Evolutionary conservation across 2,329 filamentous ascomycete species (phyloP).

Genomic region (Epichloe bromicola): DNA sequence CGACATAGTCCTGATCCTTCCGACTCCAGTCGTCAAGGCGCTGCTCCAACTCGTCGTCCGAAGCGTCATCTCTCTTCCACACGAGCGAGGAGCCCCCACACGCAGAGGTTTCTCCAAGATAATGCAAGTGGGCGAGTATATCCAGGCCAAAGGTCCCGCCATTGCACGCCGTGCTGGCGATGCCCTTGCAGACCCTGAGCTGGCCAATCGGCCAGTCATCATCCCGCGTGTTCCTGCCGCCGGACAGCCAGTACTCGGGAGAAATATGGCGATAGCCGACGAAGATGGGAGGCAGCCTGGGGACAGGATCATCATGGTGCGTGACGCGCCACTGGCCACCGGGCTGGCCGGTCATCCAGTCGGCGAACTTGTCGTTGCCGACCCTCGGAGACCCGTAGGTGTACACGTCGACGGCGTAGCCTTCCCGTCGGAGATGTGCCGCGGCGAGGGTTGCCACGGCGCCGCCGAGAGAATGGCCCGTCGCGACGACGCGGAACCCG

Average conservation of each 20-base stretch:
- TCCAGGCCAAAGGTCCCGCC: conserved; percentile 33
- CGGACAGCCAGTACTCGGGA: conserved; percentile 54
- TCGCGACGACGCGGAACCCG: conserved; percentile 39
- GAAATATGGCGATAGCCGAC: conserved; percentile 53
- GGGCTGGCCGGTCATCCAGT: conserved; percentile 38
- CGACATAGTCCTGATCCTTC: neutral
- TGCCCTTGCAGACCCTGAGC: conserved; percentile 35
- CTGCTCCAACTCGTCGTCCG: conserved; percentile 25
- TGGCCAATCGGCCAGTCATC: conserved; percentile 25
- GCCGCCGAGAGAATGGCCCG: conserved; percentile 57
- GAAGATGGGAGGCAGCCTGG: conserved; percentile 48
- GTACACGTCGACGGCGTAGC: conserved; percentile 40
- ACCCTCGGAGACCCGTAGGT: conserved; percentile 55
- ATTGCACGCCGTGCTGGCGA: conserved; percentile 35
- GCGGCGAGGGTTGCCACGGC: conserved; percentile 49
- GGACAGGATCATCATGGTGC: conserved; percentile 53
- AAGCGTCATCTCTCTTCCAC: conserved; percentile 16
- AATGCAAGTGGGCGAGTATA: conserved; percentile 31
- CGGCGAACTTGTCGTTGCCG: conserved; percentile 42
- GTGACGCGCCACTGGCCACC: conserved; percentile 51
- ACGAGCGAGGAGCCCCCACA: conserved; percentile 20
- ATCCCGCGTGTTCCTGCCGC: conserved; percentile 18
- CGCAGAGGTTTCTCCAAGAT: conserved; percentile 31
- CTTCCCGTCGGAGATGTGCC: conserved; percentile 38
- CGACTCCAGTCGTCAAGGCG: conserved; percentile 17